Conservation (phyloP, 495 filamentous ascomycete genomes). For the Aspergillus affinis region DNA sequence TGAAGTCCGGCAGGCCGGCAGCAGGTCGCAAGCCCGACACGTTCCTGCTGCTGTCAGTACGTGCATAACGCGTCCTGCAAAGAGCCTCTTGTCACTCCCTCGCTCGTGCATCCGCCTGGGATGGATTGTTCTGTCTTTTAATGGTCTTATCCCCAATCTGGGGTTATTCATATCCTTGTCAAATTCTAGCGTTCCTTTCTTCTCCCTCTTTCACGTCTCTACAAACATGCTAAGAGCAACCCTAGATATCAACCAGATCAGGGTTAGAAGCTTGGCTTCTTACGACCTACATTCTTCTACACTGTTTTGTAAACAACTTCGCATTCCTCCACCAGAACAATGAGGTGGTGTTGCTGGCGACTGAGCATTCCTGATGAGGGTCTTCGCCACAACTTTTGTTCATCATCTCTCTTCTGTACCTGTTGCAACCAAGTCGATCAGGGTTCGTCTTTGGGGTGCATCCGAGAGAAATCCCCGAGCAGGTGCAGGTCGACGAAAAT, state of each 20-base stretch:
- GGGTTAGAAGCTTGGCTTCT: slow-evolving; percentile 20
- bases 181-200: slow-evolving; percentile 22
- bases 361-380: slow-evolving; percentile 35
- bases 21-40: slow-evolving; percentile 22
- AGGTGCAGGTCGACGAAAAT: slow-evolving; percentile 33
- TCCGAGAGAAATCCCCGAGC: slow-evolving; percentile 41
- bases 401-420: slow-evolving; percentile 29
- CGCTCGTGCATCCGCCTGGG: slow-evolving; percentile 24
- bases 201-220: slow-evolving; percentile 19
- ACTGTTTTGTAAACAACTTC: slow-evolving; percentile 18
- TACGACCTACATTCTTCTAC: slow-evolving; percentile 38
- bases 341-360: slow-evolving; percentile 26
- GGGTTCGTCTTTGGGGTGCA: slow-evolving; percentile 28
- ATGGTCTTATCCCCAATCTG: slow-evolving; percentile 21
- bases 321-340: slow-evolving; percentile 22
- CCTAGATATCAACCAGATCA: slow-evolving; percentile 24
- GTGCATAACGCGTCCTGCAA: slow-evolving; percentile 32
- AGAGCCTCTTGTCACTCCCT: slow-evolving; percentile 8
- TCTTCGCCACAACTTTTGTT: slow-evolving; percentile 30
- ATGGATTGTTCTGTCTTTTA: slow-evolving; percentile 13
- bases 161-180: slow-evolving; percentile 19
- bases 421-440: slow-evolving; percentile 17
- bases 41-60: slow-evolving; percentile 43
- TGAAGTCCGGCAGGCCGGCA: slow-evolving; percentile 10
- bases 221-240: slow-evolving; percentile 9